Conservation (phyloP, 192 early-diverging fungal species). For the Coemansia sp. region DNA sequence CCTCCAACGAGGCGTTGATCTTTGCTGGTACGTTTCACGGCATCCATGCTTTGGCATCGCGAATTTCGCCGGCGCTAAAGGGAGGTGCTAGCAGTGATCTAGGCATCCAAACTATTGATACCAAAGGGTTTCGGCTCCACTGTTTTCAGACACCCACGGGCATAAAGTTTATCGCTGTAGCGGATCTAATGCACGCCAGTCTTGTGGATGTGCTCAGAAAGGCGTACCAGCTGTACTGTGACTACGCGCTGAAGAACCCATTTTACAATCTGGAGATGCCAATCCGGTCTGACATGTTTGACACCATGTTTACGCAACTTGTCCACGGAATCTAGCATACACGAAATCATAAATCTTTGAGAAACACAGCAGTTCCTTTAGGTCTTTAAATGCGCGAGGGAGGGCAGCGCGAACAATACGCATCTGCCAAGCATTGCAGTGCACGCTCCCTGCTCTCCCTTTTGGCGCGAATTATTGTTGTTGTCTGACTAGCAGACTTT, state of each 20-base stretch:
- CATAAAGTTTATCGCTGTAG: constrained; percentile 91
- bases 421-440: neutral
- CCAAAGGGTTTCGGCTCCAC: constrained; percentile 85
- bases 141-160: constrained; percentile 96
- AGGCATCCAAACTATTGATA: constrained; percentile 91
- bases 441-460: neutral
- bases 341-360: neutral
- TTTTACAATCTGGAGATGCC: constrained; percentile 99
- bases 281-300: constrained; percentile 94
- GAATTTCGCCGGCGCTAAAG: constrained; percentile 76
- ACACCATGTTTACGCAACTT: constrained; percentile 62
- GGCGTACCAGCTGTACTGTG: constrained; percentile 87
- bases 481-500: neutral
- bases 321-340: constrained; percentile 21
- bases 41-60: constrained; percentile 93
- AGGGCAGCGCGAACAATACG: neutral
- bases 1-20: constrained; percentile 96
- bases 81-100: constrained; percentile 56
- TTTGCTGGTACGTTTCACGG: constrained; percentile 97
- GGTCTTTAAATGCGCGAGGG: neutral
- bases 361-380: neutral
- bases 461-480: neutral
- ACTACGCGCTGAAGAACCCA: constrained; percentile 98
- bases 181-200: constrained; percentile 74
- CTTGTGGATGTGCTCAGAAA: constrained; percentile 56